Conservation (phyloP, 495 filamentous ascomycete genomes). For the Annulohypoxylon nitens region DNA sequence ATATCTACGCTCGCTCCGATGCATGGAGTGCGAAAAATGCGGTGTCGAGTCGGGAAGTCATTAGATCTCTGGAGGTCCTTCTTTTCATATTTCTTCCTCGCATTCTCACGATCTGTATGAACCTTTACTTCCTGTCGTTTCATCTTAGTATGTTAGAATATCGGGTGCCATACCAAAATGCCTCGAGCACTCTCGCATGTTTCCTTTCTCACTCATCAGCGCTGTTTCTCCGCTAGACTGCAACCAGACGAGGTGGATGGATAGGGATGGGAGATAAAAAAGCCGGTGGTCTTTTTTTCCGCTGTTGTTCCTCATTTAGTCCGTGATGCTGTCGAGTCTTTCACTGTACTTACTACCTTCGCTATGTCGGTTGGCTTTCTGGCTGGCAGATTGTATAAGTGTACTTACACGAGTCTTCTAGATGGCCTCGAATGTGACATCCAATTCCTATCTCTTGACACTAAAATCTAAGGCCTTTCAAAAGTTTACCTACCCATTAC, state of each 20-base stretch:
- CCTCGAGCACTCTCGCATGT: constrained; percentile 1
- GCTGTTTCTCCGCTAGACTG: neutral
- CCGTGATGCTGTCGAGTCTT: neutral
- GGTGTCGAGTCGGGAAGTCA: neutral
- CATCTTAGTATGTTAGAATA: neutral
- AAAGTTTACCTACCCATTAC: neutral
- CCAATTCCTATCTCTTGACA: neutral
- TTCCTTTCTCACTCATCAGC: neutral
- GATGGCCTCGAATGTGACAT: neutral
- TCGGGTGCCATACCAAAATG: neutral
- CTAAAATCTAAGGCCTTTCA: too few species aligned
- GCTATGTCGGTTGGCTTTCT: constrained; percentile 5
- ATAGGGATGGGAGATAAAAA: neutral
- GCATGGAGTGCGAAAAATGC: neutral
- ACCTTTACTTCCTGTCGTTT: neutral
- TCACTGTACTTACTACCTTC: constrained; percentile 6
- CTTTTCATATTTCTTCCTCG: neutral
- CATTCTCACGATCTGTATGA: constrained; percentile 11
- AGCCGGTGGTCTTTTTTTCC: neutral
- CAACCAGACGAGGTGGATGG: neutral
- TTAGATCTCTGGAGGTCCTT: neutral
- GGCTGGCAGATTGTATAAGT: constrained; percentile 15
- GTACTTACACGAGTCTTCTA: constrained; percentile 2
- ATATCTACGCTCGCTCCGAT: neutral
- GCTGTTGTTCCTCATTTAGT: neutral